A percentile compares a stretch with the other conserved stretches of the same genome.
Conservation (phyloP, 1,284 basidiomycete genomes). For the Irpex sp. region DNA sequence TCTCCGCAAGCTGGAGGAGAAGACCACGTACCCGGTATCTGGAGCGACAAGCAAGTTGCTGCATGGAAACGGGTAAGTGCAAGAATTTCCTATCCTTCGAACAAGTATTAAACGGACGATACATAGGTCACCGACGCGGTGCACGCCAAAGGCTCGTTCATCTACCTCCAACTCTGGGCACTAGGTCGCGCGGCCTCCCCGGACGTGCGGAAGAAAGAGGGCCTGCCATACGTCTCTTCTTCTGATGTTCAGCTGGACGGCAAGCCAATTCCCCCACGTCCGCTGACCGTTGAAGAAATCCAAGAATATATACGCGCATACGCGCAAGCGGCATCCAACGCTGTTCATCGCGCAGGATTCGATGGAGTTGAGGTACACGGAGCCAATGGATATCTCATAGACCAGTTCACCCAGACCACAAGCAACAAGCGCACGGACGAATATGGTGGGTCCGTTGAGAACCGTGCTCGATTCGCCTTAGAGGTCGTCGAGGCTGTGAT, state of each 20-base stretch:
- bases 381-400: constrained; percentile 32
- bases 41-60: constrained; percentile 38
- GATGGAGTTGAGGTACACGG: neutral
- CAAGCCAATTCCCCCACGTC: constrained; percentile 18
- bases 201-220: constrained; percentile 24
- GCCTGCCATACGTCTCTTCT: constrained; percentile 31
- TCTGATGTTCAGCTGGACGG: constrained; percentile 39
- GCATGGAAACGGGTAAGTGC: constrained; percentile 42
- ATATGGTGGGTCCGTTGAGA: constrained; percentile 56
- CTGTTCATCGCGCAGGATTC: constrained; percentile 15
- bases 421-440: constrained; percentile 50
- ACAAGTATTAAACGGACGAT: neutral
- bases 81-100: neutral
- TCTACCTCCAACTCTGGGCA: constrained; percentile 47
- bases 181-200: constrained; percentile 36
- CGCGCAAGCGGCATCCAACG: constrained; percentile 21
- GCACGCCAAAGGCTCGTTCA: constrained; percentile 32
- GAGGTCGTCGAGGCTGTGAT: no score
- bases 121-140: constrained; percentile 26
- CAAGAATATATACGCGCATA: constrained; percentile 19
- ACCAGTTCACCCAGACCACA: constrained; percentile 34
- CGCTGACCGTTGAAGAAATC: neutral
- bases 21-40: constrained; percentile 39
- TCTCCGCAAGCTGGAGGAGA: constrained; percentile 34
- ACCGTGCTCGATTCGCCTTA: constrained; percentile 27